Evolutionary conservation across 768 basidiomycete genomes (phyloP).

Genomic region (Termitomyces heimii): DNA sequence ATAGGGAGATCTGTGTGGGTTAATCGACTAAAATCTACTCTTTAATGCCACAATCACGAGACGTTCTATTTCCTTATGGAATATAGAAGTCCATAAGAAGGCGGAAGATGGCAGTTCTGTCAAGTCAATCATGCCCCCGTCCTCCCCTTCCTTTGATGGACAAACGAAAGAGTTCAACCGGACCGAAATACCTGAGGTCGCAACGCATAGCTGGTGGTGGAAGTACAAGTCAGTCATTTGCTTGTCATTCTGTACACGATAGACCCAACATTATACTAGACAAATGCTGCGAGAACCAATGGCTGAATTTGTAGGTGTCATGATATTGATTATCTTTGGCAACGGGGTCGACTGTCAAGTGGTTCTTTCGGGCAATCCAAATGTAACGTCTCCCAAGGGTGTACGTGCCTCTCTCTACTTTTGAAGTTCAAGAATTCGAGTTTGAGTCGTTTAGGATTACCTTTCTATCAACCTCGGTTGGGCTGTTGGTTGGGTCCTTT

Average conservation of each 20-base stretch:
- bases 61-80: background rate
- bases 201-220: conserved; percentile 19
- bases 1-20: background rate
- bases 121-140: background rate
- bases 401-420: conserved; percentile 23
- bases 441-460: conserved; percentile 25
- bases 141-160: background rate
- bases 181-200: background rate
- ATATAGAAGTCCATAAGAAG: background rate
- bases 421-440: too few relatives aligned
- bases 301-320: conserved; percentile 50
- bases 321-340: conserved; percentile 49
- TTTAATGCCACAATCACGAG: background rate
- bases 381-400: conserved; percentile 38
- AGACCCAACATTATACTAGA: conserved; percentile 7
- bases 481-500: conserved; percentile 28
- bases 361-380: conserved; percentile 32
- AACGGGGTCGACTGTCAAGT: conserved; percentile 44
- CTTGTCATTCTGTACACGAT: background rate
- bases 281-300: conserved; percentile 30
- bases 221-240: conserved; percentile 18
- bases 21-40: background rate
- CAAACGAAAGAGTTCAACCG: background rate
- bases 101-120: background rate
- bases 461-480: conserved; percentile 38